A percentile compares a stretch with the other conserved stretches of the same genome.
phyloP scores from a whole-genome alignment of 2,329 filamentous ascomycete species.

The Cladophialophora yegresii region DNA sequence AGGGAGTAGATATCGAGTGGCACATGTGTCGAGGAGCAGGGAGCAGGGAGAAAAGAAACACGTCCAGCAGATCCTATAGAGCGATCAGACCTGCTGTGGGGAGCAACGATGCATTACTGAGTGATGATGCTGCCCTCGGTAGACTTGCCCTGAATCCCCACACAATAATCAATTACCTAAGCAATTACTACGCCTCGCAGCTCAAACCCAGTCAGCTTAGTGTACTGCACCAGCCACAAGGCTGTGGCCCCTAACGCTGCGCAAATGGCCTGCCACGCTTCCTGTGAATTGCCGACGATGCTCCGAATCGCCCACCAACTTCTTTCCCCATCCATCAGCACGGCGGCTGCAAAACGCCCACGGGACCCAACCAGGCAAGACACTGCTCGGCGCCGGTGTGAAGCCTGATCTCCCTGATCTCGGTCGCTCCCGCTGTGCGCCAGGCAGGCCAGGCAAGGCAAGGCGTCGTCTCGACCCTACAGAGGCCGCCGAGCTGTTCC shows the following conservation, averaged over 20 bases:
- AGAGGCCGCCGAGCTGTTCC: background rate
- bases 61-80: background rate
- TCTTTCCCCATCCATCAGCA: background rate
- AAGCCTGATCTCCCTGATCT: background rate
- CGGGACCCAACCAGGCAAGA: background rate
- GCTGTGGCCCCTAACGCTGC: too few relatives aligned
- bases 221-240: background rate
- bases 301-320: background rate
- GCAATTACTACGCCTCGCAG: background rate
- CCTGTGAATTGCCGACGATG: background rate
- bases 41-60: background rate
- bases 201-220: background rate
- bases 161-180: background rate
- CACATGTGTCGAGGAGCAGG: constrained; percentile 20
- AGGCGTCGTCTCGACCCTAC: background rate
- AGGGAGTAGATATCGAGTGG: constrained; percentile 27
- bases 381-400: background rate
- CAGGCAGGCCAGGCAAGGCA: background rate
- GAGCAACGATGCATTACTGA: background rate
- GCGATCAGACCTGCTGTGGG: background rate
- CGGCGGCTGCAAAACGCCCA: background rate
- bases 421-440: background rate
- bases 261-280: background rate
- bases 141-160: background rate
- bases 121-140: background rate